A percentile compares a stretch with the other conserved stretches of the same genome.
Evolutionary conservation across 495 filamentous ascomycete species (phyloP).

Genomic region (Hypoxylon intermedium): DNA sequence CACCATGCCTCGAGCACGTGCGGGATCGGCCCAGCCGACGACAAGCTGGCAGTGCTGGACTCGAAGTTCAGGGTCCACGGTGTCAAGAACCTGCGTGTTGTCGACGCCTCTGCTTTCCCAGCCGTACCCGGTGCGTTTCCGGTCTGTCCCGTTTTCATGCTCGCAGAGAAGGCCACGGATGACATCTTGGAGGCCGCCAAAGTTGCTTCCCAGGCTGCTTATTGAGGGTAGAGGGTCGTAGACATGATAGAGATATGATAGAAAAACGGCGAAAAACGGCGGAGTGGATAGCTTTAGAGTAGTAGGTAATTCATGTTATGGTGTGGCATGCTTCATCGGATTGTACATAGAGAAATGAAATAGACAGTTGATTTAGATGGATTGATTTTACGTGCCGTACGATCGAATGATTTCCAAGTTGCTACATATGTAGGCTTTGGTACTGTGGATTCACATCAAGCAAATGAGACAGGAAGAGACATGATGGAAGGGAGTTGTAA

Average conservation of each 20-base stretch:
- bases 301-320: no score
- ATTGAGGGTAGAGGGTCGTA: not conserved
- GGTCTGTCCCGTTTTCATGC: conserved; percentile 66
- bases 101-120: conserved; percentile 63
- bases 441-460: no score
- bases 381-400: no score
- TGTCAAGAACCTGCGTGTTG: conserved; percentile 56
- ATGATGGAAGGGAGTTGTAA: no score
- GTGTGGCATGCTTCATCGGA: no score
- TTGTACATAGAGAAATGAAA: not conserved
- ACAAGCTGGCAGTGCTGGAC: conserved; percentile 59
- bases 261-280: no score
- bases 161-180: conserved; percentile 68
- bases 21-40: conserved; percentile 57
- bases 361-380: no score
- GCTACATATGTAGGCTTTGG: no score
- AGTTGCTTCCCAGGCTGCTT: conserved; percentile 8
- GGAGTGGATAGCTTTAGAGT: no score
- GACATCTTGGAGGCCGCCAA: conserved; percentile 64
- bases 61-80: conserved; percentile 59
- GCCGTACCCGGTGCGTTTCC: conserved; percentile 66
- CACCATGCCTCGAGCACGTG: conserved; percentile 60
- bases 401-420: no score
- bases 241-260: not conserved
- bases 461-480: no score